Evolutionary conservation across 805 yeast genomes (phyloP), one percentile per base, ranked within the genome.

Genomic region (Zygosaccharomyces gambellarensis): DNA sequence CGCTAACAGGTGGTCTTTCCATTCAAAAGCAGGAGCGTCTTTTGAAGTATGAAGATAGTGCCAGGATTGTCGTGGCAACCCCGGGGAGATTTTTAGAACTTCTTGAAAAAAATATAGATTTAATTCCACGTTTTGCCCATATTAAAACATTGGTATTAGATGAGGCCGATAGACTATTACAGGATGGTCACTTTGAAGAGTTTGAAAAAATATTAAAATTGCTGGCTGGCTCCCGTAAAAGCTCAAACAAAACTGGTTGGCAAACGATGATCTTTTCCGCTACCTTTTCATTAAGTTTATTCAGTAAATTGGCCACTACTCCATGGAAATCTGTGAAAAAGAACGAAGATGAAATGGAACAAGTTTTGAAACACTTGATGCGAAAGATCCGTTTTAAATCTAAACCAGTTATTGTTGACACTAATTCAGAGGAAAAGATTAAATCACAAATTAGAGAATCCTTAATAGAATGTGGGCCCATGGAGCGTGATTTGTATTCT

Each of bases 241-340:
- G 64, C 12, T 67, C 62, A 7, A 71, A 76, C 61, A 75, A 73
- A 54, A 59, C 49, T 3, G 67, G 63, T 49, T 79, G 90, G 77
- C 99, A 94, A 70, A 87, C 97, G 1, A 71, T 90, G 58, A 89
- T 94, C n/a, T 94, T 88, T 62, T 87, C 96, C 34, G 99, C 99
- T 3, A 92, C 99, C 0, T 94, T 94, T 67, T 83, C 90, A 4
- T 77, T 81, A 54, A 92, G 85, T 46, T 73, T 94, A 28, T 89
- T 94, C 68, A 80, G 84, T 34, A 90, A 90, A 63, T 72, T 94
- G 55, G 80, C 76, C 47, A 71, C 65, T 14, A 70, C 73, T 11
- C 57, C 62, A 21, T 63, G 70, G 58, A 59, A 59, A 52, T 64
- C 54, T 49, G 54, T 50, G 56, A 62, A 58, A 22, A 52, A 45